A percentile compares a stretch with the other conserved stretches of the same genome.
Evolutionary conservation across 495 filamentous ascomycete species (phyloP).

Genomic region (Podospora pseudocomata): DNA sequence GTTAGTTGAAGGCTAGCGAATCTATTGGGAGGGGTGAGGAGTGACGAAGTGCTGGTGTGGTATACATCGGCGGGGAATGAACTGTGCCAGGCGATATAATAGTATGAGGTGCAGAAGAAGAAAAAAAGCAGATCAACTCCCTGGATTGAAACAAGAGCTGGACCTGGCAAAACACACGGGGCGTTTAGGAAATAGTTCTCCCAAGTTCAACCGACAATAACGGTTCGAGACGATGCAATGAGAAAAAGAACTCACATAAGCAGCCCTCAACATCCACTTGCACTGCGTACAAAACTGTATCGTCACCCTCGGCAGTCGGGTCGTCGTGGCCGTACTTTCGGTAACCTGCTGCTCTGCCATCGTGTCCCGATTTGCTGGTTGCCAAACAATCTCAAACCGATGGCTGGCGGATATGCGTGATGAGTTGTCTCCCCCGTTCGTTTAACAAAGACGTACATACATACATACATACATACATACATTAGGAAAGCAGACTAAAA

Average conservation of each 20-base stretch:
- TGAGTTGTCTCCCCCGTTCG: neutral
- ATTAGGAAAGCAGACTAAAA: neutral
- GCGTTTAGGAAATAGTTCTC: too few relatives aligned
- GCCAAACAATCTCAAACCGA: neutral
- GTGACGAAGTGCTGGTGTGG: too few relatives aligned
- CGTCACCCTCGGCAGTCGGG: constrained; percentile 51
- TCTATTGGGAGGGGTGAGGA: too few relatives aligned
- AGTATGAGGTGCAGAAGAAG: too few relatives aligned
- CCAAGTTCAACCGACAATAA: too few relatives aligned
- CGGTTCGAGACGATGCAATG: too few relatives aligned
- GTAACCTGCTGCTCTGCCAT: constrained; percentile 31
- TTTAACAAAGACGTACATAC: neutral
- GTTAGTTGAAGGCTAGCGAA: neutral
- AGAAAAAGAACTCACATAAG: constrained; percentile 57
- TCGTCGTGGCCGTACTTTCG: constrained; percentile 21
- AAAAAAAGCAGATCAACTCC: too few relatives aligned
- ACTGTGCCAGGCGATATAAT: too few relatives aligned
- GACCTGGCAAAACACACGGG: too few relatives aligned
- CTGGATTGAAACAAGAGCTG: too few relatives aligned
- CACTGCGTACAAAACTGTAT: constrained; percentile 83
- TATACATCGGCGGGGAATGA: too few relatives aligned
- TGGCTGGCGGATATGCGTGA: neutral
- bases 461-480: neutral
- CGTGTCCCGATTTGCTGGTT: constrained; percentile 7
- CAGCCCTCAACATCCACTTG: constrained; percentile 87